These are phyloP conservation scores for Nematocida minor DNA, from an alignment of 371 early-diverging fungal genomes.

Conservation along the genomic window DNA sequence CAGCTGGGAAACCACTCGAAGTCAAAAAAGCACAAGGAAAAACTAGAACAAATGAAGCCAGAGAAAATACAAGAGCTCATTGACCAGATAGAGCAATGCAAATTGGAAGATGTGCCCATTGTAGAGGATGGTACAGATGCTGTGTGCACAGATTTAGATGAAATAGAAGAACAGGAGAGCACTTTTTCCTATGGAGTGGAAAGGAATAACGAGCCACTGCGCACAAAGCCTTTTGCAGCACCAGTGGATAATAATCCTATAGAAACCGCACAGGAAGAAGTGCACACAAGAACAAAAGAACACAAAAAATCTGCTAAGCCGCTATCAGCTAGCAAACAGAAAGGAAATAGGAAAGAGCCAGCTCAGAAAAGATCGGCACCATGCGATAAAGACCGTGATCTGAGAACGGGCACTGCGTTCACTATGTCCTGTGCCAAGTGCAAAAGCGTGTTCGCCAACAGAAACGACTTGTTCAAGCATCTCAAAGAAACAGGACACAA, in stretches of 20 bases:
- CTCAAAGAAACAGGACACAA: conserved; percentile 35
- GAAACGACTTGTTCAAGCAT: conserved; percentile 41
- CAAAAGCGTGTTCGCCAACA: conserved; percentile 24
- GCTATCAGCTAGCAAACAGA: neutral
- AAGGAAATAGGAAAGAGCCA: neutral
- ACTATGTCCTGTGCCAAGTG: conserved; percentile 51
- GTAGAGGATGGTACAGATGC: neutral
- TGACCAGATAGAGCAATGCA: conserved; percentile 2
- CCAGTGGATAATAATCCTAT: neutral
- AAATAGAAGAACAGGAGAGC: neutral
- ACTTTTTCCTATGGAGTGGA: neutral
- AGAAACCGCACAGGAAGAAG: neutral
- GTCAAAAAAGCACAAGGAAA: conserved; percentile 45
- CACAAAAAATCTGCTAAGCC: neutral
- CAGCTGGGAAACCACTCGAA: conserved; percentile 42
- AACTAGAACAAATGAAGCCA: neutral
- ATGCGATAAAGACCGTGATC: neutral
- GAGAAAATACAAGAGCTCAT: conserved; percentile 25
- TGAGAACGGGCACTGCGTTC: conserved; percentile 31
- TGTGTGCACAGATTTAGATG: neutral
- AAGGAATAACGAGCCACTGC: neutral
- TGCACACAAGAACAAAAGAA: neutral
- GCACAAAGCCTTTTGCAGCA: neutral
- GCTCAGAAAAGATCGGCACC: neutral
- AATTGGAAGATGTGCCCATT: neutral